Evolutionary conservation across 805 yeast species (phyloP), one percentile per base, ranked within the genome.

Genomic region (Hanseniaspora hatyaiensis): DNA sequence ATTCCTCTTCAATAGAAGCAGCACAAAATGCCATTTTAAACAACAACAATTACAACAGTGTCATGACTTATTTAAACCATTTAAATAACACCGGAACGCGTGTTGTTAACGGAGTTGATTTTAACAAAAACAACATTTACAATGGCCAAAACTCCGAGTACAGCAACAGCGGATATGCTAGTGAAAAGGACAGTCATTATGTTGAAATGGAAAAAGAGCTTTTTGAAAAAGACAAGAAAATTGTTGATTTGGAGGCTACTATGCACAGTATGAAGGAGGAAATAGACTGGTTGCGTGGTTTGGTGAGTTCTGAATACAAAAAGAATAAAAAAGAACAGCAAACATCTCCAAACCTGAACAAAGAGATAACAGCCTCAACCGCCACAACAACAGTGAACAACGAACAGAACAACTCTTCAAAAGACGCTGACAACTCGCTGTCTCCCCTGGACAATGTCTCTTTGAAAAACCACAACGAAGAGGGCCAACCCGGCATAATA

Each of bases 11-110:
- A 2, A 4, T 37, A 31, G 40, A 43, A 5, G 32, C 29, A 3
- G 32, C 29, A 22, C 19, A 15, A 34, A 43, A 43, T 22, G 38
- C 39, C 15, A 43, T 43, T 3, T 18, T 43, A 12, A 43, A 43
- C 31, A 43, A 43, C 41, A 43, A 38, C 31, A 43, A 43, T 20
- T 36, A 43, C 18, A 37, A 15, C 3, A 43, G 47, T 29, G 47
- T 43, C 16, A 43, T 43, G 41, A 37, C 41, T 9, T 43, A 43
- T 29, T 29, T 43, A 36, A 43, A 43, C 23, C 47, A 43, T 22
- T 30, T 43, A 19, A 43, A 43, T 9, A 36, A 29, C 20, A 34
- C 33, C 13, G 33, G 33, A 8, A 43, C 24, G 3, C 20, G 40
- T 2, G 24, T 37, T 28, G 40, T 37, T 12, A 37, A 37, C 11